phyloP scores from a whole-genome alignment of 805 yeast genomes.

The Myxozyma geophila region DNA sequence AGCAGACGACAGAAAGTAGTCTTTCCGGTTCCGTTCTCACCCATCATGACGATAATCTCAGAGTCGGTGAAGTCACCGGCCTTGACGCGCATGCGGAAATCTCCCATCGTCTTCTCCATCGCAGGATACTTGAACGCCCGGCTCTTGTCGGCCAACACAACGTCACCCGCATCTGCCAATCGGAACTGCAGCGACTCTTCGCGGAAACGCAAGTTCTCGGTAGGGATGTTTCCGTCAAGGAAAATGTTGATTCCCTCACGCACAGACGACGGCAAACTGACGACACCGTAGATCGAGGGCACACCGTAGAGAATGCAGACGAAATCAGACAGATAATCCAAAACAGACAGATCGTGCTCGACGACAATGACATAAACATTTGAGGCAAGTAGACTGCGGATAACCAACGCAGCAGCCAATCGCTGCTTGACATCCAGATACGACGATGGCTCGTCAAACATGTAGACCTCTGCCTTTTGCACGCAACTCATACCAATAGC shows the following conservation, averaged over 20 bases:
- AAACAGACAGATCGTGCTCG: slow-evolving; percentile 97
- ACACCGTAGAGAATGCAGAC: slow-evolving; percentile 97
- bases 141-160: slow-evolving; percentile 73
- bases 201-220: slow-evolving; percentile 97
- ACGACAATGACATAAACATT: slow-evolving; percentile 87
- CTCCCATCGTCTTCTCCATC: slow-evolving; percentile 93
- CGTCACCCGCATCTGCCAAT: slow-evolving; percentile 86
- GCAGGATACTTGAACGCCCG: slow-evolving; percentile 76
- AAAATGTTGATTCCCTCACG: slow-evolving; percentile 99
- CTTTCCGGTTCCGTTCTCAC: slow-evolving; percentile 99
- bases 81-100: slow-evolving; percentile 81
- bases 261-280: slow-evolving; percentile 92
- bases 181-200: slow-evolving; percentile 93
- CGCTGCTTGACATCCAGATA: slow-evolving; percentile 98
- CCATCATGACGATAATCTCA: slow-evolving; percentile 98
- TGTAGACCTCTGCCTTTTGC: slow-evolving; percentile 91
- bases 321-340: slow-evolving; percentile 95
- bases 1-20: slow-evolving; percentile 94
- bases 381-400: slow-evolving; percentile 79
- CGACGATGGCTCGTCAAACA: slow-evolving; percentile 99
- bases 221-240: slow-evolving; percentile 96
- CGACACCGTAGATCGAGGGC: slow-evolving; percentile 98
- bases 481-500: slow-evolving; percentile 98
- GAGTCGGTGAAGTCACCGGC: slow-evolving; percentile 93
- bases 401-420: slow-evolving; percentile 93